phyloP scores from a whole-genome alignment of 2,329 filamentous ascomycete species.

The Verticillium dahliae region DNA sequence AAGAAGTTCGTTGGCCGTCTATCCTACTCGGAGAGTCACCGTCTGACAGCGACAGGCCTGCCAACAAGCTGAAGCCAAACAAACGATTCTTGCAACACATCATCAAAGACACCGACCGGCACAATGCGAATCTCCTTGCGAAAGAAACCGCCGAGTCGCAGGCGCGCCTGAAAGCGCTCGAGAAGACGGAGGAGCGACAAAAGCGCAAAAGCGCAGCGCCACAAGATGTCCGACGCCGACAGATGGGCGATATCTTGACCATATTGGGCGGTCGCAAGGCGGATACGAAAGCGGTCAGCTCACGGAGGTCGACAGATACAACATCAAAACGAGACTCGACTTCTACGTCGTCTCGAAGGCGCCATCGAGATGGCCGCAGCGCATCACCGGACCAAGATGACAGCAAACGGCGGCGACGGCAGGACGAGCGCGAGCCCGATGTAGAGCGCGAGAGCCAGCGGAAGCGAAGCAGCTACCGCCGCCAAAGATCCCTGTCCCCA shows the following conservation, averaged over 20 bases:
- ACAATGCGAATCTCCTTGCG: slow-evolving; percentile 80
- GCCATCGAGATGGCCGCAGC: slow-evolving; percentile 4
- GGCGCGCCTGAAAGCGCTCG: slow-evolving; percentile 59
- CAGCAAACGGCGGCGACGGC: slow-evolving; percentile 1
- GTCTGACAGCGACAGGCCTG: slow-evolving; percentile 40
- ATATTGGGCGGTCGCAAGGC: slow-evolving; percentile 38
- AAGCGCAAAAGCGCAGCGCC: slow-evolving; percentile 37
- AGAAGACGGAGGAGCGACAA: slow-evolving; percentile 38
- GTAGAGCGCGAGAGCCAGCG: slow-evolving; percentile 6
- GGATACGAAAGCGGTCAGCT: slow-evolving; percentile 8
- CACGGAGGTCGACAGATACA: slow-evolving; percentile 1
- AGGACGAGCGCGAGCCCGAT: slow-evolving; percentile 3
- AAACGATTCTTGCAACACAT: slow-evolving; percentile 84
- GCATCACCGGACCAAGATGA: slow-evolving; percentile 7
- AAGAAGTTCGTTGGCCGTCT: slow-evolving; percentile 31
- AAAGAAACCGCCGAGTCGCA: slow-evolving; percentile 77
- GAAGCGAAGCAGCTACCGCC: slow-evolving; percentile 7
- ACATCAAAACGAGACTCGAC: neutral
- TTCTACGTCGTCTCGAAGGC: slow-evolving; percentile 1
- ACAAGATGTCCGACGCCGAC: slow-evolving; percentile 47
- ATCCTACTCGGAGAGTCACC: neutral
- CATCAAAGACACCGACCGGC: slow-evolving; percentile 78
- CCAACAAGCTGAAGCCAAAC: slow-evolving; percentile 77
- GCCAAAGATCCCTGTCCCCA: slow-evolving; percentile 24
- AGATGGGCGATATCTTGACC: slow-evolving; percentile 55